Evolutionary conservation across 768 basidiomycete species (phyloP).

Genomic region (Mycena maculata): DNA sequence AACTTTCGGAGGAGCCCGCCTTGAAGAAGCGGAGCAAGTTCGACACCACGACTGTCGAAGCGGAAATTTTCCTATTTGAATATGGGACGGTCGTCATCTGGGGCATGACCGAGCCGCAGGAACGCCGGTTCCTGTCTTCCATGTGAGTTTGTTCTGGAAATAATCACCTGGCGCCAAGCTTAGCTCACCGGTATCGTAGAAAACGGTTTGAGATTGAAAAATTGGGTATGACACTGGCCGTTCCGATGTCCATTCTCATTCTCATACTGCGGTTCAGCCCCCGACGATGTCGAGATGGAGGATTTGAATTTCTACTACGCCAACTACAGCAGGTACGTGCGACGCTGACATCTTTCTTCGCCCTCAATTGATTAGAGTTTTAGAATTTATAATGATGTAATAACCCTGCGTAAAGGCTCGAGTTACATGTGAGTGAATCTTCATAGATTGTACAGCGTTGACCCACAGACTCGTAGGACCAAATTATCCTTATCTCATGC

Average conservation of each 20-base stretch:
- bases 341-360: conserved; percentile 33
- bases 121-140: conserved; percentile 89
- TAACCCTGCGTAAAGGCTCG: conserved; percentile 92
- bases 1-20: conserved; percentile 38
- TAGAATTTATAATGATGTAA: conserved; percentile 97
- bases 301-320: conserved; percentile 97
- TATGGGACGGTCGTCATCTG: conserved; percentile 97
- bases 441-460: conserved; percentile 6
- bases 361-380: conserved; percentile 17
- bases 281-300: conserved; percentile 95
- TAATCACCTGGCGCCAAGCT: conserved; percentile 10
- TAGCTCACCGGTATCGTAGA: conserved; percentile 54
- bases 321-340: conserved; percentile 87
- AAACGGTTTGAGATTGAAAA: conserved; percentile 95
- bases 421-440: conserved; percentile 84
- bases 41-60: conserved; percentile 71
- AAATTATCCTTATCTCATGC: conserved; percentile 96
- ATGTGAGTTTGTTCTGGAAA: conserved; percentile 67
- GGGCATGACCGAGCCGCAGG: conserved; percentile 96
- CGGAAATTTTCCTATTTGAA: conserved; percentile 93
- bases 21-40: conserved; percentile 73
- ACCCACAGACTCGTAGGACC: conserved; percentile 67
- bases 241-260: conserved; percentile 11
- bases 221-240: conserved; percentile 61
- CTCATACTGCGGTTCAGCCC: conserved; percentile 56